Percentiles rank a stretch among this genome's conserved stretches.
phyloP scores from a whole-genome alignment of 1,139 yeast species.

The Geotrichum fermentans region DNA sequence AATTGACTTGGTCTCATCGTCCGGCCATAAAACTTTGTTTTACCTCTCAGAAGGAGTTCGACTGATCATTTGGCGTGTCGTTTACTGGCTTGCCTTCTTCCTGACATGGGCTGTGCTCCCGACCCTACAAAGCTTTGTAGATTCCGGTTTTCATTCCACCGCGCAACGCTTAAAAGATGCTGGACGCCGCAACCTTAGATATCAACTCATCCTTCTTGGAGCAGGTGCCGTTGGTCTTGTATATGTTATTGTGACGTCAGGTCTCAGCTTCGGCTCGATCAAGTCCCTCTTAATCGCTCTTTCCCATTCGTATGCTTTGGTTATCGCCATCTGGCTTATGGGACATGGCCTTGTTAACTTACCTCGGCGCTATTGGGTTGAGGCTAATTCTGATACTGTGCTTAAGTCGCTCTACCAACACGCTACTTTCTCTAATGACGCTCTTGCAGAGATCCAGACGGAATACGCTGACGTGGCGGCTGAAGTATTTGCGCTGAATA shows the following conservation, averaged over 20 bases:
- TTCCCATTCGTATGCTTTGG: conserved; percentile 73
- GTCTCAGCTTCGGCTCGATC: conserved; percentile 51
- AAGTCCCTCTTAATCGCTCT: conserved; percentile 68
- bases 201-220: conserved; percentile 54
- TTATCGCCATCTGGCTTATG: conserved; percentile 76
- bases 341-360: conserved; percentile 72
- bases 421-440: conserved; percentile 57
- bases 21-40: conserved; percentile 33
- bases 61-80: conserved; percentile 59
- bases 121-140: conserved; percentile 62
- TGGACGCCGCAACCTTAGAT: conserved; percentile 51
- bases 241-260: conserved; percentile 58
- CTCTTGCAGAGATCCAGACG: conserved; percentile 59
- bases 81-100: conserved; percentile 75
- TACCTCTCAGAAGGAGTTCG: conserved; percentile 47
- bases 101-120: conserved; percentile 73
- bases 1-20: conserved; percentile 44
- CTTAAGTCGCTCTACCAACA: conserved; percentile 48
- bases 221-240: conserved; percentile 52
- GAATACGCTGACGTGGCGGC: conserved; percentile 61
- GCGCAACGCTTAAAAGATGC: conserved; percentile 52
- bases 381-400: conserved; percentile 42
- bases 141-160: conserved; percentile 60
- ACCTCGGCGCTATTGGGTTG: conserved; percentile 56
- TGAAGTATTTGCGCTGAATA: conserved; percentile 50